phyloP scores from a whole-genome alignment of 371 early-diverging fungal genomes.

The Thermomucor indicae-seudaticae region DNA sequence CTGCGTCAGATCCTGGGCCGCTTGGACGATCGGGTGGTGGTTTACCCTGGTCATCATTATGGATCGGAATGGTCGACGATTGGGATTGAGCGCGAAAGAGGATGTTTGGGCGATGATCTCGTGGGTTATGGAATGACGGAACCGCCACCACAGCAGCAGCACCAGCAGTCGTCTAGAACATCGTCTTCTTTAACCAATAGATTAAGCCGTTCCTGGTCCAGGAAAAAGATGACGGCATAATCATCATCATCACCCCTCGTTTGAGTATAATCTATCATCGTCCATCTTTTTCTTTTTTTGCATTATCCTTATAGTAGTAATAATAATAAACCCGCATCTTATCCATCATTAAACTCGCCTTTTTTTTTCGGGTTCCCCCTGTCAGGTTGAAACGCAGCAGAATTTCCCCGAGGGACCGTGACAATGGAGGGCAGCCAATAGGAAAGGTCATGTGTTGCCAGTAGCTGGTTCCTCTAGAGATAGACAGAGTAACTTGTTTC shows the following conservation, averaged over 20 bases:
- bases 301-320: no score
- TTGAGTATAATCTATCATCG: no score
- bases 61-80: constrained; percentile 77
- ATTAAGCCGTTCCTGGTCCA: constrained; percentile 3
- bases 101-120: constrained; percentile 47
- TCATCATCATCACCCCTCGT: constrained; percentile 1
- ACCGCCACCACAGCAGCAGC: background rate
- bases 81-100: constrained; percentile 54
- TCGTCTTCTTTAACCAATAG: background rate
- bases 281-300: background rate
- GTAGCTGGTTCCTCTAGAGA: no score
- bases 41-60: constrained; percentile 87
- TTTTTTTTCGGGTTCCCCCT: no score
- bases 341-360: no score
- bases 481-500: no score
- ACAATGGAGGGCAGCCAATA: no score
- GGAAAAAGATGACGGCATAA: background rate
- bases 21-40: constrained; percentile 65
- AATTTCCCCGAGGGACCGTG: no score
- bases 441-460: no score
- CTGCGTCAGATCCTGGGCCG: constrained; percentile 53
- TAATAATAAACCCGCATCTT: no score
- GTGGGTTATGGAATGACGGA: constrained; percentile 35
- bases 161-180: background rate
- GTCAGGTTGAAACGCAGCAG: no score